Percentiles rank a stretch among this genome's conserved stretches.
Evolutionary conservation across 2,329 filamentous ascomycete genomes (phyloP).

Genomic region (Nakataea oryzae): DNA sequence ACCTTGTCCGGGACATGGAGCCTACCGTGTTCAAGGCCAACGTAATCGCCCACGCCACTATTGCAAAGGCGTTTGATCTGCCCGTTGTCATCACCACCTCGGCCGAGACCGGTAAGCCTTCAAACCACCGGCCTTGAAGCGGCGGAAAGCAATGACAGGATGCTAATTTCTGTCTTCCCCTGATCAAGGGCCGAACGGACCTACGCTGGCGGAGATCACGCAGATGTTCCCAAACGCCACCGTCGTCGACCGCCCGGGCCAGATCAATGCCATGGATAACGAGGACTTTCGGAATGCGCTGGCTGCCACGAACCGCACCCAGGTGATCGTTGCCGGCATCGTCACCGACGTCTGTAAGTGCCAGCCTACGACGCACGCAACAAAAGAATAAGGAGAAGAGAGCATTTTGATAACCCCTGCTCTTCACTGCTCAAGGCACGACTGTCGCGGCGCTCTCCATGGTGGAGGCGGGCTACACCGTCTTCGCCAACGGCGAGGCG

Average conservation of each 20-base stretch:
- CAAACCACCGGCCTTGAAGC: too few relatives aligned
- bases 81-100: background rate
- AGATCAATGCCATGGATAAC: background rate
- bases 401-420: background rate
- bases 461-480: background rate
- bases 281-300: background rate
- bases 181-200: background rate
- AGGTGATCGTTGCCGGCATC: background rate
- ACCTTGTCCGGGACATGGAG: background rate
- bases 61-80: background rate
- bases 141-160: background rate
- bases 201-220: background rate
- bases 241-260: background rate
- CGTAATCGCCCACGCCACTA: background rate
- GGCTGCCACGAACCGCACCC: background rate
- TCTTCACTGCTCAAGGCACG: background rate
- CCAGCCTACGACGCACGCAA: background rate
- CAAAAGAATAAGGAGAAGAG: background rate
- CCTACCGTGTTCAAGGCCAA: background rate
- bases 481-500: background rate
- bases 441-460: background rate
- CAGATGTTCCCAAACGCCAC: background rate
- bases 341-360: background rate
- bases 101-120: background rate
- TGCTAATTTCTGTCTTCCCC: background rate